phyloP scores from a whole-genome alignment of 2,329 filamentous ascomycete genomes.

The Talaromyces pinophilus region DNA sequence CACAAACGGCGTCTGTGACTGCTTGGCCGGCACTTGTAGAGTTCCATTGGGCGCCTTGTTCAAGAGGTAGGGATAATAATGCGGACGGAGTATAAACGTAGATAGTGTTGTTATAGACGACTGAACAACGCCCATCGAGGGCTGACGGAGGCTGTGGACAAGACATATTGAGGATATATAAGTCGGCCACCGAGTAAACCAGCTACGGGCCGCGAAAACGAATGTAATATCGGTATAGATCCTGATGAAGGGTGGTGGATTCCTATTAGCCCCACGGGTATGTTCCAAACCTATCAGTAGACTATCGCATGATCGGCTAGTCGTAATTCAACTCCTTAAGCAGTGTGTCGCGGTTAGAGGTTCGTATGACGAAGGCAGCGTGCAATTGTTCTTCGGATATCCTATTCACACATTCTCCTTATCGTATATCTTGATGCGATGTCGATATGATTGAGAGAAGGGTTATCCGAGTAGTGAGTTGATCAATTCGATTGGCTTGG shows the following conservation, averaged over 20 bases:
- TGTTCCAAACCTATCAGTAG: slow-evolving; percentile 4
- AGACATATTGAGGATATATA: slow-evolving; percentile 57
- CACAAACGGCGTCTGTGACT: slow-evolving; percentile 75
- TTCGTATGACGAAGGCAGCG: background rate
- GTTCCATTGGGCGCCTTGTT: slow-evolving; percentile 71
- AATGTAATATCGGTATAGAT: slow-evolving; percentile 19
- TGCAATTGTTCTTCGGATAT: background rate
- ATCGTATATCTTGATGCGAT: background rate
- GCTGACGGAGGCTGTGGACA: slow-evolving; percentile 69
- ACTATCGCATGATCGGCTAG: slow-evolving; percentile 21
- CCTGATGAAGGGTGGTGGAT: slow-evolving; percentile 23
- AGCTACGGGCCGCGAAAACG: slow-evolving; percentile 30
- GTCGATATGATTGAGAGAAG: background rate
- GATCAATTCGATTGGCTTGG: slow-evolving; percentile 14
- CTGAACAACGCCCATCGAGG: slow-evolving; percentile 77
- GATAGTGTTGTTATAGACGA: slow-evolving; percentile 76
- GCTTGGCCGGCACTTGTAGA: slow-evolving; percentile 64
- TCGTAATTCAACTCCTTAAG: background rate
- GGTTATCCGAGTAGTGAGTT: background rate
- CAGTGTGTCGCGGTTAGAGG: background rate
- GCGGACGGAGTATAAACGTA: slow-evolving; percentile 77
- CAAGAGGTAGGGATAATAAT: slow-evolving; percentile 72
- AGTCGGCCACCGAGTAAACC: slow-evolving; percentile 30
- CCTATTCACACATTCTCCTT: slow-evolving; percentile 6
- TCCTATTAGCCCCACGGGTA: slow-evolving; percentile 7